Evolutionary conservation across 805 yeast genomes (phyloP).

Genomic region (Tetrapisispora iriomotensis): DNA sequence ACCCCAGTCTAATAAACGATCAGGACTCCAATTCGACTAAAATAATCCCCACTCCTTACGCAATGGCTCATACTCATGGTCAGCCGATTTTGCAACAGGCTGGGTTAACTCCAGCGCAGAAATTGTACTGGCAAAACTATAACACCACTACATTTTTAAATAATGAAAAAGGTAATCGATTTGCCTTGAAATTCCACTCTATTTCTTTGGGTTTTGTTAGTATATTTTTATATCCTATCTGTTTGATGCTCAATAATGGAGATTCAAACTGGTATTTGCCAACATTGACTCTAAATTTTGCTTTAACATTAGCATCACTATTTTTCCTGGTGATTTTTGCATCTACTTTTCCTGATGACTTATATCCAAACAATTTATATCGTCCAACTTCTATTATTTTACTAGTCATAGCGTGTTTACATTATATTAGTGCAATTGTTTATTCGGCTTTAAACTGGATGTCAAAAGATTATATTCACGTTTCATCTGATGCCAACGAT

Average conservation of each 20-base stretch:
- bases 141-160: slow-evolving; percentile 69
- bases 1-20: neutral
- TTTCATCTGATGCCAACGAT: neutral
- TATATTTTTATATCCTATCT: slow-evolving; percentile 55
- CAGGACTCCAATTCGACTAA: neutral
- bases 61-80: slow-evolving; percentile 48
- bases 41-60: slow-evolving; percentile 39
- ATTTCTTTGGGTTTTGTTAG: slow-evolving; percentile 35
- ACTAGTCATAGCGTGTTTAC: slow-evolving; percentile 42
- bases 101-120: slow-evolving; percentile 58
- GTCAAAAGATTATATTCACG: neutral
- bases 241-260: slow-evolving; percentile 53
- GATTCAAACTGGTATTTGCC: slow-evolving; percentile 51
- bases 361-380: slow-evolving; percentile 75
- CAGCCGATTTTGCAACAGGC: slow-evolving; percentile 56
- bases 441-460: slow-evolving; percentile 32
- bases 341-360: slow-evolving; percentile 41
- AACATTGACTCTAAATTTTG: slow-evolving; percentile 41
- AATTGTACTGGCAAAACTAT: slow-evolving; percentile 67
- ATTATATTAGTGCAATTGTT: slow-evolving; percentile 45
- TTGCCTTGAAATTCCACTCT: slow-evolving; percentile 48
- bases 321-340: slow-evolving; percentile 48
- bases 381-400: slow-evolving; percentile 54
- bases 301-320: slow-evolving; percentile 40
- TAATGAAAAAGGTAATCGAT: slow-evolving; percentile 36